Conservation (phyloP, 768 basidiomycete genomes). For the Tulasnella sp. region DNA sequence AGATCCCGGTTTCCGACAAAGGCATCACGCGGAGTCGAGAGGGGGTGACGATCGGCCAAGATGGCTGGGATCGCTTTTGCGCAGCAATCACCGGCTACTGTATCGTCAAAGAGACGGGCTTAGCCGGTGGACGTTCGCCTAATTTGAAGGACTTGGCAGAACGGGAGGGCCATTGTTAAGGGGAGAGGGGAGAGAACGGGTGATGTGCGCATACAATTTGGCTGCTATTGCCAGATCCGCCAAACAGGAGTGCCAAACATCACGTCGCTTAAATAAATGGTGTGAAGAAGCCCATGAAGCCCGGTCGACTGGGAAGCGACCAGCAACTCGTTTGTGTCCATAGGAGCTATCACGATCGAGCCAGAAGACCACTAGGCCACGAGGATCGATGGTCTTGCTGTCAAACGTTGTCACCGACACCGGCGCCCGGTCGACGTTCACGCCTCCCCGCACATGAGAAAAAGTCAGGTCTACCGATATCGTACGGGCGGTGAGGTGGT, state of each 20-base stretch:
- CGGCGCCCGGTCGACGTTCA: neutral
- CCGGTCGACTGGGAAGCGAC: neutral
- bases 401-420: neutral
- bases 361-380: neutral
- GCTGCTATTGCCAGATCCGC: neutral
- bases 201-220: neutral
- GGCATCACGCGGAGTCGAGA: neutral
- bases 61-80: neutral
- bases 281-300: neutral
- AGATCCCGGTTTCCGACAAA: neutral
- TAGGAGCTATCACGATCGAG: neutral
- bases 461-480: neutral
- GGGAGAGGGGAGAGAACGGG: neutral
- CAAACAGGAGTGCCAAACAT: neutral
- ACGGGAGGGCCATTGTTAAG: neutral
- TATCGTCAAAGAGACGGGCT: neutral
- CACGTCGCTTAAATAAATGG: neutral
- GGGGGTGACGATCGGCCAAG: neutral
- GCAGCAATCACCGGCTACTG: neutral
- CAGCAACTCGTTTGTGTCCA: neutral
- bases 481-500: neutral
- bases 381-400: neutral
- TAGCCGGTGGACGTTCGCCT: neutral
- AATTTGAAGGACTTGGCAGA: neutral
- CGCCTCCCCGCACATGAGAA: neutral